Evolutionary conservation across 2,329 filamentous ascomycete genomes (phyloP).

Genomic region (Colletotrichum orchidophilum): DNA sequence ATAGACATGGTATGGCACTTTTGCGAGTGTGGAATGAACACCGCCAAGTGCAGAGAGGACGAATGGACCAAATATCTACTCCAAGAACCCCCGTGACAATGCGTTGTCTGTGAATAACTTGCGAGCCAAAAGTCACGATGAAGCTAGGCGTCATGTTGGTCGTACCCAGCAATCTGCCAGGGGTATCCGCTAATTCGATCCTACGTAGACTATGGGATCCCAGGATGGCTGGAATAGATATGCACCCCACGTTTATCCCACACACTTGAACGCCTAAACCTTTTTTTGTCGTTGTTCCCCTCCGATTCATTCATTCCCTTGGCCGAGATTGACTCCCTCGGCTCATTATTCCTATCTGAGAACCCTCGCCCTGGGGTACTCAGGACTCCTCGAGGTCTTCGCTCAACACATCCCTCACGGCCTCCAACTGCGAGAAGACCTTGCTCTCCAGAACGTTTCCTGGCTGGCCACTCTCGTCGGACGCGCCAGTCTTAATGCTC

Average conservation of each 20-base stretch:
- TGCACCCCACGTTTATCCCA: slow-evolving; percentile 24
- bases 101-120: background rate
- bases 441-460: slow-evolving; percentile 77
- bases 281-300: slow-evolving; percentile 14
- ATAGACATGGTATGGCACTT: slow-evolving; percentile 24
- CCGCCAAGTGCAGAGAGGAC: slow-evolving; percentile 3
- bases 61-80: slow-evolving; percentile 16
- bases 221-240: slow-evolving; percentile 7
- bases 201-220: slow-evolving; percentile 17
- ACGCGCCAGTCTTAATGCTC: slow-evolving; percentile 48
- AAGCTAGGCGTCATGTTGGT: background rate
- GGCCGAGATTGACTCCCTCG: background rate
- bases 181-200: slow-evolving; percentile 26
- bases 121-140: background rate
- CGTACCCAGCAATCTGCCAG: slow-evolving; percentile 18
- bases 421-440: slow-evolving; percentile 74
- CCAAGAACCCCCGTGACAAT: background rate
- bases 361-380: background rate
- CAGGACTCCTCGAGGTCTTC: slow-evolving; percentile 56
- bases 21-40: slow-evolving; percentile 7
- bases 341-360: slow-evolving; percentile 8
- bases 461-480: slow-evolving; percentile 44
- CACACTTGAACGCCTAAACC: slow-evolving; percentile 26
- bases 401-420: slow-evolving; percentile 63
- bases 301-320: slow-evolving; percentile 14